Evolutionary conservation across 805 yeast species (phyloP), one percentile per base, ranked within the genome.

Genomic region (Brettanomyces bruxellensis): DNA sequence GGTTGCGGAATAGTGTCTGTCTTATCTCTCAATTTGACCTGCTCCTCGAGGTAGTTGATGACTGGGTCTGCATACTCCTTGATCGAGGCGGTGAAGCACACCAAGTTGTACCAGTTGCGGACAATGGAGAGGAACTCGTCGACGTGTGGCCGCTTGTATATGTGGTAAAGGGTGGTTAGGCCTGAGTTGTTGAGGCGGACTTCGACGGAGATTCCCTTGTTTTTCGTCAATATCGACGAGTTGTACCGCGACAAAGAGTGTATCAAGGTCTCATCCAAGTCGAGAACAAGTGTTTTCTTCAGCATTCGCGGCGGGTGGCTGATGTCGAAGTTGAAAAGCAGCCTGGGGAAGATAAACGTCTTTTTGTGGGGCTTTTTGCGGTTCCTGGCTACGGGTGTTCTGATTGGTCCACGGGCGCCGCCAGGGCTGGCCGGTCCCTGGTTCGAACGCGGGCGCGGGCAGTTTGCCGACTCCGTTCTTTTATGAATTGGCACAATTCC

Each of bases 31-130:
- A 56, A 66, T 55, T 56, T 40, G 25, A 58, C 67, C 46, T 83
- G 86, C 55, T 75, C 72, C 61, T 91, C 98, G 22, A 91, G 70
- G 81, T 90, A 86, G 64, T 91, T 91, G 45, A 93, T 86, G 44
- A 93, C 95, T 0, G 99, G 98, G 58, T 93, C 99, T 0, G 99
- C 98, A 58, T 93, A 93, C 60, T 88, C 96, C 62, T 81, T 79
- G 50, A 93, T 90, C 37, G 95, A 84, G 2, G 99, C 99, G 0
- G 99, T 93, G 70, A 93, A 93, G 8, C 95, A 79, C 32, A 89
- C 90, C 39, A 93, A 68, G 54, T 88, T 84, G 65, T 78, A 93
- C 97, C 97, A 91, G 55, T 79, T 78, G 45, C 83, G 71, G 7
- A 89, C 93, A 50, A 82, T 82, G 49, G 78, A 70, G 25, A 93